Conservation (phyloP, 345 rosid genomes). For the Euphorbia peplus region DNA sequence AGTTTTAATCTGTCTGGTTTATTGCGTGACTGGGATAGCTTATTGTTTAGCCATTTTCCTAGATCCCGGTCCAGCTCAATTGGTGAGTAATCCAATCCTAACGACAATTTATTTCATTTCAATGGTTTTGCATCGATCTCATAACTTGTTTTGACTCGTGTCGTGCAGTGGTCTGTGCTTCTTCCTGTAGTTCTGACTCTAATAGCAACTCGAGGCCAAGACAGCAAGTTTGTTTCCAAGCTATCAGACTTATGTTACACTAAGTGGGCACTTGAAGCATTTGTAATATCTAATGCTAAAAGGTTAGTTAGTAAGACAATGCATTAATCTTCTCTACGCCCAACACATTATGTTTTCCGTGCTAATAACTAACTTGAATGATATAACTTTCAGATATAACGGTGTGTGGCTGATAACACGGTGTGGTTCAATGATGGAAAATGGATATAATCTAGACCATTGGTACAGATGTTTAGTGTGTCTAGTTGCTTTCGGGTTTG, state of each 20-base stretch:
- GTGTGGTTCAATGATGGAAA: slow-evolving; percentile 70
- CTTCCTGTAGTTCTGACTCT: slow-evolving; percentile 96
- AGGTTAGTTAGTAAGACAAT: slow-evolving; percentile 43
- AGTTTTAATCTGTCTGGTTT: slow-evolving; percentile 79
- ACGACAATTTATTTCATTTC: neutral
- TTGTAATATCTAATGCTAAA: slow-evolving; percentile 89
- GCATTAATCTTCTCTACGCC: too few species aligned
- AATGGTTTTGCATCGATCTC: neutral
- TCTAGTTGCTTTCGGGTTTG: slow-evolving; percentile 57
- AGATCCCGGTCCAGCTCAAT: slow-evolving; percentile 89
- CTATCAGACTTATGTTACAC: slow-evolving; percentile 66
- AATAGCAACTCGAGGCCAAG: slow-evolving; percentile 52
- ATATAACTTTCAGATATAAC: slow-evolving; percentile 48
- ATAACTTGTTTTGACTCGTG: neutral
- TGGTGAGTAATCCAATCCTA: slow-evolving; percentile 64
- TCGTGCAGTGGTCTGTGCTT: slow-evolving; percentile 88
- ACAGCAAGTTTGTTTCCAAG: slow-evolving; percentile 29
- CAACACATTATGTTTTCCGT: too few species aligned
- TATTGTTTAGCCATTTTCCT: slow-evolving; percentile 71
- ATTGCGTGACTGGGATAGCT: slow-evolving; percentile 94
- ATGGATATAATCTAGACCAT: slow-evolving; percentile 62
- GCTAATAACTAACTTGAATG: too few species aligned
- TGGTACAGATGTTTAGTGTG: slow-evolving; percentile 53
- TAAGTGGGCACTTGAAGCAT: slow-evolving; percentile 96
- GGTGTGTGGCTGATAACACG: slow-evolving; percentile 97